These are phyloP conservation scores for Plicaturopsis crispa DNA, from an alignment of 768 basidiomycete genomes.

Conservation along the genomic window DNA sequence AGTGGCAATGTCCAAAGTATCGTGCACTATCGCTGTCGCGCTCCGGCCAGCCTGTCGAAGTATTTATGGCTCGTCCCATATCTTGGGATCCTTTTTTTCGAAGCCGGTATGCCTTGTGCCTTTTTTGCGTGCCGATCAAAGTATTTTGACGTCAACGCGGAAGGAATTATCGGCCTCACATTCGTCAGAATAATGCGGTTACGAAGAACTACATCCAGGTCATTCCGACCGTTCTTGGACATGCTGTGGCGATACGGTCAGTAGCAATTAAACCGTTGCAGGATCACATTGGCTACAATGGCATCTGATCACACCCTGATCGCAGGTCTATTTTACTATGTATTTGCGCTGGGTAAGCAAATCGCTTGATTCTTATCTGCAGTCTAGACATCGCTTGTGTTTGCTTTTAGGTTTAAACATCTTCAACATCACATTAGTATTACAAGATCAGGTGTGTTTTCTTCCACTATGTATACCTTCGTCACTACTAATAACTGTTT, in stretches of 20 bases:
- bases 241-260: constrained; percentile 13
- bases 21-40: constrained; percentile 7
- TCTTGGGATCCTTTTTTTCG: not conserved
- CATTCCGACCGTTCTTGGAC: constrained; percentile 11
- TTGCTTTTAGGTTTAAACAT: constrained; percentile 8
- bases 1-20: constrained; percentile 9
- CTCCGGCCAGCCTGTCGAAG: constrained; percentile 11
- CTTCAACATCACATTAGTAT: constrained; percentile 12
- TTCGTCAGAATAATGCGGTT: constrained; percentile 10
- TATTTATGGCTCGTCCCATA: constrained; percentile 5
- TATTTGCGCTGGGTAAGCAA: constrained; percentile 10
- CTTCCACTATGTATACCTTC: not conserved
- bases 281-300: not conserved
- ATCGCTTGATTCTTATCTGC: not conserved
- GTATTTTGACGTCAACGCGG: not conserved
- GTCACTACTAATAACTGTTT: not conserved
- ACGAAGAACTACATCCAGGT: constrained; percentile 8
- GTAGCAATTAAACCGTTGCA: not conserved
- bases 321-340: constrained; percentile 13
- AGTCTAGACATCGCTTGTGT: not conserved
- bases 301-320: no score
- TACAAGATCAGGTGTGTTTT: constrained; percentile 8
- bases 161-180: constrained; percentile 12
- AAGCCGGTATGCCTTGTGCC: constrained; percentile 6
- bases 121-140: not conserved